phyloP scores from a whole-genome alignment of 805 yeast species.

The Schizosaccharomyces octosporus region DNA sequence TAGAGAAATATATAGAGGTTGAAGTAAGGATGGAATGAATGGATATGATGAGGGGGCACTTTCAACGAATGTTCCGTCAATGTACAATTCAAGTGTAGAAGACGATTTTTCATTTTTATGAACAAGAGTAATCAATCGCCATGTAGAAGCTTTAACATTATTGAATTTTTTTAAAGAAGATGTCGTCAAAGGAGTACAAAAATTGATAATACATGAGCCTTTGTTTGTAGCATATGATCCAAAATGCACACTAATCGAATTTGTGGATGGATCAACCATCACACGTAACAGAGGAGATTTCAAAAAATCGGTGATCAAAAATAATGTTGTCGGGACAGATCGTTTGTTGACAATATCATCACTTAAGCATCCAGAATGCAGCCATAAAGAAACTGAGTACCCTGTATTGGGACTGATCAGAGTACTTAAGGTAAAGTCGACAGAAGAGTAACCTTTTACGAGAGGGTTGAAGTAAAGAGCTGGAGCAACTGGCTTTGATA shows the following conservation, averaged over 20 bases:
- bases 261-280: background rate
- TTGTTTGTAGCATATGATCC: background rate
- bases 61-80: background rate
- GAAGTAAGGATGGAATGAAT: background rate
- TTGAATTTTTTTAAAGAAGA: background rate
- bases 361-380: background rate
- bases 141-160: background rate
- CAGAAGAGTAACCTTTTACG: background rate
- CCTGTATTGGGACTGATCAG: background rate
- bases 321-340: background rate
- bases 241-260: background rate
- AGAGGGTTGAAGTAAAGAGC: background rate
- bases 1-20: background rate
- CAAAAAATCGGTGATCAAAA: background rate
- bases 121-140: background rate
- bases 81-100: background rate
- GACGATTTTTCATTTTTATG: background rate
- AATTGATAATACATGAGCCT: background rate
- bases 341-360: background rate
- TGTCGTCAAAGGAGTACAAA: background rate
- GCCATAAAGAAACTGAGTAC: slow-evolving; percentile 2
- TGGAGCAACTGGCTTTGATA: background rate
- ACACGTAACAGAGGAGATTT: background rate
- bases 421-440: background rate
- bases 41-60: background rate